Evolutionary conservation across 805 yeast species (phyloP), one percentile per base, ranked within the genome.

Genomic region (Yarrowia alimentaria): DNA sequence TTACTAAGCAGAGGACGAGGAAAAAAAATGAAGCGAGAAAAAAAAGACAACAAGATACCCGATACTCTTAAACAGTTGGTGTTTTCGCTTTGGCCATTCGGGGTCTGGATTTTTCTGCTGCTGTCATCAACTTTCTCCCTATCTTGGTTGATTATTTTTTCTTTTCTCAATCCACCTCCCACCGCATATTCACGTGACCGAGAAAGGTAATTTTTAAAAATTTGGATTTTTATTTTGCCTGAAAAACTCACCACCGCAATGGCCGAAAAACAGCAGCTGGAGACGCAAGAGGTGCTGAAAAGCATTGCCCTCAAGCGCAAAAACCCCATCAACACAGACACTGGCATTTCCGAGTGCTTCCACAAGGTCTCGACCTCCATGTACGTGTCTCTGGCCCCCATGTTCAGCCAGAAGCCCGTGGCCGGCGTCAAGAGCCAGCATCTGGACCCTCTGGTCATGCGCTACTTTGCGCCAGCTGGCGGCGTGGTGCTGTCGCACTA

Each of bases 301-400:
- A 43, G 50, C 29, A 30, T 31, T 21, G 30, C 28, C 9, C 35
- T 43, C 35, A 43, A 30, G 30, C 50, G 50, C 20, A 34, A 47
- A 9, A 65, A 63, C 55, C 67, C 64, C 3, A 53, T 55, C 5
- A 57, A 52, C 26, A 14, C 37, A n/a, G 55, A 45, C 12, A 58
- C 57, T 19, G 69, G 68, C 7, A 32, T 61, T 3, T 61, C 91
- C 1, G 78, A 81, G 61, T 84, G 95, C 62, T 87, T 86, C 70
- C 80, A 78, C 58, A 71, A 68, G 33, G 76, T 80, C 51, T 71
- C 76, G 49, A 69, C 84, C 1, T 69, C 79, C 12, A 64, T 93
- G 64, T 88, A 90, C 63, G 80, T 89, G 5, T 88, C 96, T 7
- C 65, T 93, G 49, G 96, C 99, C 5, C 99, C 99, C 49, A 72